Evolutionary conservation across 176 grass and related monocot species (phyloP).

Genomic region (Cenchrus purpureus): DNA sequence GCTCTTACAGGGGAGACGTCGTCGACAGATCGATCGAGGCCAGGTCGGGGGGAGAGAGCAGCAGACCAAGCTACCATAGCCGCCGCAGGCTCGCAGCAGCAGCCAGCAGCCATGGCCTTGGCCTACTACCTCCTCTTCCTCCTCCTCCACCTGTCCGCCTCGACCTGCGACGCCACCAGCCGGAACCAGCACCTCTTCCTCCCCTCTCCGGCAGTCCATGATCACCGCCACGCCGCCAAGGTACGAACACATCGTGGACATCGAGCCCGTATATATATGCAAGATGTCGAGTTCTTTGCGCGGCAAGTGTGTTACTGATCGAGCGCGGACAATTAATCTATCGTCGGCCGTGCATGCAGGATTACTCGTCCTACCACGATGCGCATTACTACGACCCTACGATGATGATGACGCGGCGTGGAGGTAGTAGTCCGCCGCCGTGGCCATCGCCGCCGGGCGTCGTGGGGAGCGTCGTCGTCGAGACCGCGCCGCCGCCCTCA

Average conservation of each 20-base stretch:
- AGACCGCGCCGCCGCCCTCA: not conserved
- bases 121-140: conserved; percentile 42
- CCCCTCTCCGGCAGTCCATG: not conserved
- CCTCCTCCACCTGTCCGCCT: conserved; percentile 38
- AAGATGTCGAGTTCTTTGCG: not conserved
- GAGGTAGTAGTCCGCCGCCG: not conserved
- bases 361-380: not conserved
- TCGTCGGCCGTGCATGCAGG: conserved; percentile 24
- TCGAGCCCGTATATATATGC: not conserved
- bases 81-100: not conserved
- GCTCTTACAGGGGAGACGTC: not conserved
- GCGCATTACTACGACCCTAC: not conserved
- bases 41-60: not conserved
- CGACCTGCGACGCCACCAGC: conserved; percentile 35
- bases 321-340: too few relatives aligned
- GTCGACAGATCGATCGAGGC: not conserved
- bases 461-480: not conserved
- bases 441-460: too few relatives aligned
- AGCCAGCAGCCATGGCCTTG: conserved; percentile 37
- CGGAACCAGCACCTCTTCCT: conserved; percentile 32
- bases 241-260: not conserved
- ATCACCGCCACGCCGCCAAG: not conserved
- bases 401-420: not conserved
- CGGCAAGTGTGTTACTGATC: not conserved
- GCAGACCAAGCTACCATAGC: not conserved